Evolutionary conservation across 2,329 filamentous ascomycete species (phyloP).

Genomic region (Penicillium sp.): DNA sequence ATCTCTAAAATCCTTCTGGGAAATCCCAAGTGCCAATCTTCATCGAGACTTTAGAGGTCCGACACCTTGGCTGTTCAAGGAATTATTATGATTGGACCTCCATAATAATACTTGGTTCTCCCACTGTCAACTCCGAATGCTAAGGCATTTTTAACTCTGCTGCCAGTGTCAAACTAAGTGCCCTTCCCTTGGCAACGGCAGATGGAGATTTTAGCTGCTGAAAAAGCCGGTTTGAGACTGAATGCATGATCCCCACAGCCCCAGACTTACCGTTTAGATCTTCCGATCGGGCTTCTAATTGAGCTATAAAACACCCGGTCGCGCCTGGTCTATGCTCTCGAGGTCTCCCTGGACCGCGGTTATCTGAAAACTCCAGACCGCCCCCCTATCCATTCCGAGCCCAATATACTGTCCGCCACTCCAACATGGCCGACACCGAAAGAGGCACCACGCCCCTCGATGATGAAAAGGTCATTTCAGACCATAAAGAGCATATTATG

Average conservation of each 20-base stretch:
- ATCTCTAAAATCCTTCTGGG: background rate
- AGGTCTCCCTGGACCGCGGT: background rate
- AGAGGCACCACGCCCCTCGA: slow-evolving; percentile 9
- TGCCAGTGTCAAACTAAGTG: background rate
- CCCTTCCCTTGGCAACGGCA: slow-evolving; percentile 13
- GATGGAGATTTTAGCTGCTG: background rate
- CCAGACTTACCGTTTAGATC: background rate
- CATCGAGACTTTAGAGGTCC: background rate
- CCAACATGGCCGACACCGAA: slow-evolving; percentile 8
- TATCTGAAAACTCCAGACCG: background rate
- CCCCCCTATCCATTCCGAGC: background rate
- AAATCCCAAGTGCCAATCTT: background rate
- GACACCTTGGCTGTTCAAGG: background rate
- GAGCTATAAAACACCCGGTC: slow-evolving; percentile 4
- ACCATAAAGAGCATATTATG: slow-evolving; percentile 19
- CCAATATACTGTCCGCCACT: background rate
- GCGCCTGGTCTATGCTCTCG: background rate
- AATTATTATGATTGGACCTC: background rate
- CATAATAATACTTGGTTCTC: background rate
- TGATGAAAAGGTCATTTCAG: slow-evolving; percentile 23
- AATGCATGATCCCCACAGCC: slow-evolving; percentile 6
- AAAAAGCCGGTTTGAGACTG: background rate
- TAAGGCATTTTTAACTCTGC: background rate
- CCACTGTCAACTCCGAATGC: background rate
- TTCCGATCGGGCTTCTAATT: background rate